phyloP scores from a whole-genome alignment of 345 rosid genomes.

The Eucalyptus viminalis region DNA sequence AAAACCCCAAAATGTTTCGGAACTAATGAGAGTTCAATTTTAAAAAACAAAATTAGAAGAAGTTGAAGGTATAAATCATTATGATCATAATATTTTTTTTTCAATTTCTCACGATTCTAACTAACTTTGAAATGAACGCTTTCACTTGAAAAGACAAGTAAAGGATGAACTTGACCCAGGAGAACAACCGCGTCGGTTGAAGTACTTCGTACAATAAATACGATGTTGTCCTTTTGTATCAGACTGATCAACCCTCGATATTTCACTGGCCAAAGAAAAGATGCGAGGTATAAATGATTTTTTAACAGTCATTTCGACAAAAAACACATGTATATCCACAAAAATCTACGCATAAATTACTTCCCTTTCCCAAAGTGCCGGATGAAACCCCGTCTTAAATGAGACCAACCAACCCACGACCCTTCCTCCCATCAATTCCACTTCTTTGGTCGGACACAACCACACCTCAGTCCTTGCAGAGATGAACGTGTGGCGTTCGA shows the following conservation, averaged over 20 bases:
- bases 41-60: neutral
- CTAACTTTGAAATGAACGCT: neutral
- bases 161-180: neutral
- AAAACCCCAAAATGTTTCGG: neutral
- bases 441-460: neutral
- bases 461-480: neutral
- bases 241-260: neutral
- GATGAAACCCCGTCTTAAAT: neutral
- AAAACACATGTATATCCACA: neutral
- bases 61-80: neutral
- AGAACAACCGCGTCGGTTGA: neutral
- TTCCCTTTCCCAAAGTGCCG: neutral
- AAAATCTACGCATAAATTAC: neutral
- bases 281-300: neutral
- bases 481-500: neutral
- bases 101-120: neutral
- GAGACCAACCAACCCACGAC: neutral
- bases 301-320: neutral
- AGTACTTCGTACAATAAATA: neutral
- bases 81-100: neutral
- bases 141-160: neutral
- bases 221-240: neutral
- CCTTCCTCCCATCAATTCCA: neutral
- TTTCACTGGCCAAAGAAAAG: neutral
- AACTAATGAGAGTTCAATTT: neutral